phyloP scores from a whole-genome alignment of 768 basidiomycete genomes.

The Suillus americanus region DNA sequence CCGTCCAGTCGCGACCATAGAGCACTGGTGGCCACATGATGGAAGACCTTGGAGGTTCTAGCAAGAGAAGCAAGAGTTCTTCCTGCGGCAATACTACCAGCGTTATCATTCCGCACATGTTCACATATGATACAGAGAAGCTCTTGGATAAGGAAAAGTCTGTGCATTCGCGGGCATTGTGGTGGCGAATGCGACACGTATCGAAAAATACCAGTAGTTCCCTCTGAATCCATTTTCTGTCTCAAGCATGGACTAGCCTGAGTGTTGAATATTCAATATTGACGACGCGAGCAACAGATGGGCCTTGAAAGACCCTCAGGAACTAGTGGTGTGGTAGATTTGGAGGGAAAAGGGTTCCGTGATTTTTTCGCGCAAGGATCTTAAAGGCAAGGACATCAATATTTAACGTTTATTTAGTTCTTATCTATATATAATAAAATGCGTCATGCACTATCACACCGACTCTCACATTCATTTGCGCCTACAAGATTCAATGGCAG shows the following conservation, averaged over 20 bases:
- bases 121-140: constrained; percentile 7
- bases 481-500: neutral
- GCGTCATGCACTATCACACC: neutral
- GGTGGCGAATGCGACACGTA: neutral
- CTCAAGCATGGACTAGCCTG: neutral
- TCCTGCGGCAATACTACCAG: neutral
- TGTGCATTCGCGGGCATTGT: constrained; percentile 4
- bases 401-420: neutral
- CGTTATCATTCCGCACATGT: neutral
- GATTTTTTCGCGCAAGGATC: neutral
- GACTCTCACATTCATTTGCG: neutral
- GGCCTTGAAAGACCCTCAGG: neutral
- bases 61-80: constrained; percentile 13
- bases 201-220: neutral
- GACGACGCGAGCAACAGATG: neutral
- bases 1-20: constrained; percentile 8
- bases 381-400: neutral
- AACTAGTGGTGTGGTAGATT: neutral
- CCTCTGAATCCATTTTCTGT: neutral
- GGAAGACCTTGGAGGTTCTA: constrained; percentile 11
- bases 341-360: neutral
- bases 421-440: neutral
- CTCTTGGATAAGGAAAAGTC: constrained; percentile 6
- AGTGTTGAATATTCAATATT: neutral
- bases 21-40: constrained; percentile 8